Conservation (phyloP, 805 yeast genomes). For the Kregervanrija delftensis region DNA sequence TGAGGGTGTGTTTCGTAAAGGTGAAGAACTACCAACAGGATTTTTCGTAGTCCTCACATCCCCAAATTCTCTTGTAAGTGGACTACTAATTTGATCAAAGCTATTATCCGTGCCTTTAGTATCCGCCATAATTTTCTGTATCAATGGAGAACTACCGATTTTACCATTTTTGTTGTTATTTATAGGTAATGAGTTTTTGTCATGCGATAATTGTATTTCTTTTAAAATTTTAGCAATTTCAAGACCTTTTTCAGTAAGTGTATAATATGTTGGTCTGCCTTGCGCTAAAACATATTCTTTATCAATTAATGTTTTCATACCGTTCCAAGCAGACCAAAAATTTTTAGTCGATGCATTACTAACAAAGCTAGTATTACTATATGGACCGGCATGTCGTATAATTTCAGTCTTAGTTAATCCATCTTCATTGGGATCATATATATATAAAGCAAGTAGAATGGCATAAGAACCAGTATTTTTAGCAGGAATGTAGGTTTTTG, state of each 20-base stretch:
- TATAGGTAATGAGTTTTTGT: conserved; percentile 23
- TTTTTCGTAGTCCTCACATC: too few relatives aligned
- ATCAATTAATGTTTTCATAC: conserved; percentile 54
- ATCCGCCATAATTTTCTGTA: not conserved
- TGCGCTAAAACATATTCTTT: conserved; percentile 49
- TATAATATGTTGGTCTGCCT: conserved; percentile 57
- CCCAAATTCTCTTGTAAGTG: too few relatives aligned
- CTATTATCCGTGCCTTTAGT: too few relatives aligned
- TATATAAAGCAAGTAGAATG: conserved; percentile 53
- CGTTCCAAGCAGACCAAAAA: conserved; percentile 70
- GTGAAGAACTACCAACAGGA: too few relatives aligned
- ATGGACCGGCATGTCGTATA: conserved; percentile 43
- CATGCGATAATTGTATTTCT: conserved; percentile 20
- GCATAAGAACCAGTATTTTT: conserved; percentile 83
- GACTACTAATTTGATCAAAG: too few relatives aligned
- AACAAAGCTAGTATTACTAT: conserved; percentile 51
- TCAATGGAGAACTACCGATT: conserved; percentile 11
- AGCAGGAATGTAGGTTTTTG: conserved; percentile 55
- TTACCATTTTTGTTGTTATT: conserved; percentile 2
- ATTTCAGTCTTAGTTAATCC: conserved; percentile 65
- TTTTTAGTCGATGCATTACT: conserved; percentile 45
- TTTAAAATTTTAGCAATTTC: conserved; percentile 53
- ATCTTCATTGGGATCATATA: conserved; percentile 37
- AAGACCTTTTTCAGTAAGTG: conserved; percentile 63
- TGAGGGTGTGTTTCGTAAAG: not conserved